phyloP scores from a whole-genome alignment of 2,329 filamentous ascomycete species.

The Corynespora cassiicola region DNA sequence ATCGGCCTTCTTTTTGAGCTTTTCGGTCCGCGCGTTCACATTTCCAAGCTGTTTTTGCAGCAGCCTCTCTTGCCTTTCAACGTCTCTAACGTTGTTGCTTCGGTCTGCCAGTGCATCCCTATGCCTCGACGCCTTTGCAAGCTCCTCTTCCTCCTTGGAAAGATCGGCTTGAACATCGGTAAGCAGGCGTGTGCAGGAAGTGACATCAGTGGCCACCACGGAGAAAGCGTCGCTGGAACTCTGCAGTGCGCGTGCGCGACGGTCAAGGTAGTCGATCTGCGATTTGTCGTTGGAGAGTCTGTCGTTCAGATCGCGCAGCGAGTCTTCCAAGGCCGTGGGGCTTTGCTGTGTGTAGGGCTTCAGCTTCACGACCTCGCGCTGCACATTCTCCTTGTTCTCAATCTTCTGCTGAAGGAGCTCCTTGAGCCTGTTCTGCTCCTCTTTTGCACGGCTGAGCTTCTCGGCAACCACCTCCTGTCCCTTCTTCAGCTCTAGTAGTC shows the following conservation, averaged over 20 bases:
- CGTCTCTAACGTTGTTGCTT: slow-evolving; percentile 87
- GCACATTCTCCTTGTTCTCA: slow-evolving; percentile 71
- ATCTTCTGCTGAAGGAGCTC: slow-evolving; percentile 74
- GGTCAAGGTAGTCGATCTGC: slow-evolving; percentile 87
- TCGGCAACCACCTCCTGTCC: slow-evolving; percentile 84
- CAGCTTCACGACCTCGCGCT: slow-evolving; percentile 87
- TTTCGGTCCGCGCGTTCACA: slow-evolving; percentile 86
- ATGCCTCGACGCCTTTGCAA: slow-evolving; percentile 78
- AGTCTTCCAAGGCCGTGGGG: slow-evolving; percentile 80
- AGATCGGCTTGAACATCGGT: slow-evolving; percentile 88
- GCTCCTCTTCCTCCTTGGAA: slow-evolving; percentile 89
- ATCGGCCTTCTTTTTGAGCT: slow-evolving; percentile 78
- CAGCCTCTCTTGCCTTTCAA: slow-evolving; percentile 85
- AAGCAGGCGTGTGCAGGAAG: slow-evolving; percentile 85
- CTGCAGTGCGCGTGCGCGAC: slow-evolving; percentile 85
- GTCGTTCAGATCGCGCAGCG: slow-evolving; percentile 80
- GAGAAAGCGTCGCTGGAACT: slow-evolving; percentile 90
- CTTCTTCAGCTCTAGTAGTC: slow-evolving; percentile 78
- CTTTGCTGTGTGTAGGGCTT: slow-evolving; percentile 92
- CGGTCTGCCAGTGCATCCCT: slow-evolving; percentile 86
- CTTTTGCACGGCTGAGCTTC: slow-evolving; percentile 81
- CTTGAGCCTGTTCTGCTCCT: slow-evolving; percentile 79
- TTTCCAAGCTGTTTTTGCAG: slow-evolving; percentile 83
- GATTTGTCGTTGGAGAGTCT: slow-evolving; percentile 78
- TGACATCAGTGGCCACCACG: slow-evolving; percentile 83